These are phyloP conservation scores for Syzygium jambos DNA, from an alignment of 345 rosid genomes.

Conservation along the genomic window DNA sequence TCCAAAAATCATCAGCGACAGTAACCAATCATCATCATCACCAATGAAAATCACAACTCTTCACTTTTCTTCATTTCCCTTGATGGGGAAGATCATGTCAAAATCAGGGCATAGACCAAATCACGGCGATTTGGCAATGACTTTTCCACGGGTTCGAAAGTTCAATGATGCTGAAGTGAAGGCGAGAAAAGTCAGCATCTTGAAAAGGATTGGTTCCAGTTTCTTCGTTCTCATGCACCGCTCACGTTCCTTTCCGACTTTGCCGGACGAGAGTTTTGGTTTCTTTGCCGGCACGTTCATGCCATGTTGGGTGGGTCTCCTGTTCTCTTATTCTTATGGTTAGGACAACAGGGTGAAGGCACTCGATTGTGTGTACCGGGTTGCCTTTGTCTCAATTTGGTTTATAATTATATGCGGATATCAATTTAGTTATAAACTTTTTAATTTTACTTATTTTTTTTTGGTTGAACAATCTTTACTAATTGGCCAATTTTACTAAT, in stretches of 20 bases:
- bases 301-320: neutral
- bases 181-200: neutral
- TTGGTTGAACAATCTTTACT: too few relatives aligned
- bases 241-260: neutral
- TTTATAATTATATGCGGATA: too few relatives aligned
- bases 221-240: neutral
- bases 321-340: too few relatives aligned
- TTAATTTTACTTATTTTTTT: accelerated
- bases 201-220: neutral
- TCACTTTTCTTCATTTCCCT: neutral
- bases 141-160: neutral
- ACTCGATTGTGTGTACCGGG: neutral
- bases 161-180: neutral
- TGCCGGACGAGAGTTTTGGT: neutral
- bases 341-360: neutral
- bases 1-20: neutral
- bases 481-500: neutral
- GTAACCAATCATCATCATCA: neutral
- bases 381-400: too few relatives aligned
- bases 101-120: neutral
- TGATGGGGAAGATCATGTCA: neutral
- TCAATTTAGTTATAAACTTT: accelerated
- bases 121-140: neutral
- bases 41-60: too few relatives aligned
- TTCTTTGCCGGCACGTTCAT: neutral